These are phyloP conservation scores for Hygrophila difformis DNA, from an alignment of 257 asterid genomes.

Conservation along the genomic window DNA sequence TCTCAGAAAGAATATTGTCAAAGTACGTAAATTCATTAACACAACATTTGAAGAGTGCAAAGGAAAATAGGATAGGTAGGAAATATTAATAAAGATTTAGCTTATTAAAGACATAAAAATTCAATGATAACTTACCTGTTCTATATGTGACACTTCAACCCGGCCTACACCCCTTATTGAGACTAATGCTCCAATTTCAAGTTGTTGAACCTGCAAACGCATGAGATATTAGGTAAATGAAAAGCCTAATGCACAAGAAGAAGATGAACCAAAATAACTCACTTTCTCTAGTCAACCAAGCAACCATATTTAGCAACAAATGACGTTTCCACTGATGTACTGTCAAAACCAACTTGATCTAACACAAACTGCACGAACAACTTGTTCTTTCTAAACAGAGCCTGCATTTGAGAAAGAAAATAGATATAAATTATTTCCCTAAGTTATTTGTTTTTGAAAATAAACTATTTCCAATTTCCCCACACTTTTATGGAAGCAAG, in stretches of 20 bases:
- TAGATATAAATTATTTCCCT: constrained; percentile 2
- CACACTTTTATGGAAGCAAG: neutral
- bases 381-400: constrained; percentile 45
- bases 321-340: constrained; percentile 52
- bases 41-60: too few relatives aligned
- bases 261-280: constrained; percentile 18
- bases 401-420: constrained; percentile 26
- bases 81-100: too few relatives aligned
- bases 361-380: constrained; percentile 71
- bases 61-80: too few relatives aligned
- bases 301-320: constrained; percentile 72
- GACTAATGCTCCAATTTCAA: constrained; percentile 70
- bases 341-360: constrained; percentile 54
- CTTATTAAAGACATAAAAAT: too few relatives aligned
- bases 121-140: constrained; percentile 42
- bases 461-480: neutral
- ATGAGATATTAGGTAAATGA: constrained; percentile 11
- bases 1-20: neutral
- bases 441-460: constrained; percentile 2
- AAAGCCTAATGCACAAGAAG: constrained; percentile 4
- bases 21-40: too few relatives aligned
- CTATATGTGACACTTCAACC: constrained; percentile 46
- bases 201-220: constrained; percentile 47
- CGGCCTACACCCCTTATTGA: constrained; percentile 73
- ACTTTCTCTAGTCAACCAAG: constrained; percentile 75